phyloP scores from a whole-genome alignment of 805 yeast genomes.

The Candida silvicultrix region DNA sequence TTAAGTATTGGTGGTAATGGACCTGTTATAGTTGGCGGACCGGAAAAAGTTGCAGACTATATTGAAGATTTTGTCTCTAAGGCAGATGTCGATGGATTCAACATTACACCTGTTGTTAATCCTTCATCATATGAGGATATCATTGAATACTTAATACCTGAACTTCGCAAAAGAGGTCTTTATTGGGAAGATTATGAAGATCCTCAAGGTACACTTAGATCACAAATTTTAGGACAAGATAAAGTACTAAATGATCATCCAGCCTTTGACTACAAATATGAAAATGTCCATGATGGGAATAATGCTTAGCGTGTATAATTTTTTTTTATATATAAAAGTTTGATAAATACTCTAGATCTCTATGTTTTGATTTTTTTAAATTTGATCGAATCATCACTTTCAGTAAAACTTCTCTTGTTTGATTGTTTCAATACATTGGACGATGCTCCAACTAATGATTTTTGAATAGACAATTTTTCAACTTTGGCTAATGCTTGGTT shows the following conservation, averaged over 20 bases:
- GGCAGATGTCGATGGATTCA: slow-evolving; percentile 38
- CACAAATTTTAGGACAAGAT: slow-evolving; percentile 7
- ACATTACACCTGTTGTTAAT: slow-evolving; percentile 31
- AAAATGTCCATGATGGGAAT: neutral
- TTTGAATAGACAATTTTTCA: neutral
- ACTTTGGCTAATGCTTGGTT: neutral
- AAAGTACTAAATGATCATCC: slow-evolving; percentile 4
- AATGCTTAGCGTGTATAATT: no score
- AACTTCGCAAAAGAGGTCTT: slow-evolving; percentile 28
- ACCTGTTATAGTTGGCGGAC: slow-evolving; percentile 27
- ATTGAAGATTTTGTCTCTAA: slow-evolving; percentile 34
- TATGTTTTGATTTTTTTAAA: neutral
- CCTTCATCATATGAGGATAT: slow-evolving; percentile 37
- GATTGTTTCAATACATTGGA: neutral
- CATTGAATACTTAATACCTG: slow-evolving; percentile 33
- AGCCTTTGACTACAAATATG: slow-evolving; percentile 2
- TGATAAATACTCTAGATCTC: no score
- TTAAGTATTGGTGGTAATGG: slow-evolving; percentile 27
- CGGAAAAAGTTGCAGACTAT: slow-evolving; percentile 33
- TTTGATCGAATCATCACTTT: neutral
- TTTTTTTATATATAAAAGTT: no score
- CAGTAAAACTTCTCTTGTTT: neutral
- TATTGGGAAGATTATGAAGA: slow-evolving; percentile 31
- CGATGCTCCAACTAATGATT: neutral
- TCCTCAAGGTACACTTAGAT: slow-evolving; percentile 6